Percentiles rank a stretch among this genome's conserved stretches.
Conservation (phyloP, 495 filamentous ascomycete species). For the Penicillium dipodomyicola region DNA sequence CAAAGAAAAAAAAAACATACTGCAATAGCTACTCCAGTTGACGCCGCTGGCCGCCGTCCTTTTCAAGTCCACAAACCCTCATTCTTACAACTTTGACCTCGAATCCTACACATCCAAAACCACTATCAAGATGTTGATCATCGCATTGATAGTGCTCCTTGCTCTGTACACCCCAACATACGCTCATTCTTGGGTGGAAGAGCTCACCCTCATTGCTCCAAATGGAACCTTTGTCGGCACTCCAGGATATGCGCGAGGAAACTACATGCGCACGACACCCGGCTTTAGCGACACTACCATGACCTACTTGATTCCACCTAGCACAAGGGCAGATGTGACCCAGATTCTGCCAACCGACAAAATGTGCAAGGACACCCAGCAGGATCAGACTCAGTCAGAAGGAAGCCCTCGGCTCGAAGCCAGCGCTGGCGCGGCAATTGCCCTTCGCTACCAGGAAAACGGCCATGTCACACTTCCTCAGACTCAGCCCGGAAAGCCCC, state of each 20-base stretch:
- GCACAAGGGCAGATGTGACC: conserved; percentile 32
- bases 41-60: conserved; percentile 3
- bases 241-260: conserved; percentile 66
- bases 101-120: background rate
- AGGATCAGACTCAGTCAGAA: conserved; percentile 50
- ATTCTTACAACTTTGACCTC: background rate
- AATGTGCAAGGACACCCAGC: conserved; percentile 57
- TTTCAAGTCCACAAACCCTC: background rate
- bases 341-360: conserved; percentile 27
- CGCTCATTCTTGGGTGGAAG: conserved; percentile 80
- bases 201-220: conserved; percentile 62
- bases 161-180: conserved; percentile 37
- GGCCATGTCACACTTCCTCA: conserved; percentile 75
- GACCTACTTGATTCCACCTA: conserved; percentile 55
- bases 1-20: background rate
- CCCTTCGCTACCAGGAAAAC: conserved; percentile 79
- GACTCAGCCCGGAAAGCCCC: conserved; percentile 58
- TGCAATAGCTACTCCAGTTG: background rate
- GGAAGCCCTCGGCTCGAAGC: conserved; percentile 64
- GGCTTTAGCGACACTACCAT: conserved; percentile 50
- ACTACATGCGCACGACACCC: conserved; percentile 48
- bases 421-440: conserved; percentile 63
- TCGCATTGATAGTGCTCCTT: conserved; percentile 22
- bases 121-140: conserved; percentile 13
- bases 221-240: conserved; percentile 71